Evolutionary conservation across 2,329 filamentous ascomycete species (phyloP), one percentile per base, ranked within the genome.

Genomic region (Botrytis paeoniae): DNA sequence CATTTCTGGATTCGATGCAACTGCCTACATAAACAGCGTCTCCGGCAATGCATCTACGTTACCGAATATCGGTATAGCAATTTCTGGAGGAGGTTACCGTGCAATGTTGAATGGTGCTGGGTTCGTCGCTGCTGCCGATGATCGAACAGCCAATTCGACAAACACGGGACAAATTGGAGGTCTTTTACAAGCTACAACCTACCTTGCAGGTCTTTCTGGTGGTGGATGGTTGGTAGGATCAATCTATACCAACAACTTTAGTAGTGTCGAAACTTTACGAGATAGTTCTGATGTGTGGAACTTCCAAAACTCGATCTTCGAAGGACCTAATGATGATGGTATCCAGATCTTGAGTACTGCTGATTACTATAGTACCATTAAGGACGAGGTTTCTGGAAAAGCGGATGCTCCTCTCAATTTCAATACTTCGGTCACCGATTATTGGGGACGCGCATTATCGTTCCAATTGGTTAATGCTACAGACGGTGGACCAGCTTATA

Each of bases 151-250:
- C 0, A 88, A 89, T 72, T 85, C 90, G 4, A 92, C 89, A 0
- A 82, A 78, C 12, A 79, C 83, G 5, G 93, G 93, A 6, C 92
- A 94, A 65, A 85, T 97, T 37, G 93, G 94, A 69, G 94, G 94
- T 6, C 83, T 97, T 75, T 84, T 97, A 75, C 94, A 97, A 83
- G 87, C 92, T 4, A 83, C 93, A 0, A 97, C 93, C 0, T 97
- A 97, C 80, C 81, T 97, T 20, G 86, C 93, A 3, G 94, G 93
- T 14, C 85, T 97, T 4, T 95, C 93, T 12, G 94, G 94, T 43
- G 94, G 94, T 71, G 89, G 91, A 69, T 97, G 94, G 94, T 85
- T 97, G 29, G 88, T 97, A 7, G 93, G 93, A n/a, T 93, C 91
- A 71, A 84, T 97, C 16, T 95, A 89, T 74, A 85, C 89, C 78